These are phyloP conservation scores for Botrytis porri DNA, from an alignment of 2,329 filamentous ascomycete genomes.

Conservation along the genomic window DNA sequence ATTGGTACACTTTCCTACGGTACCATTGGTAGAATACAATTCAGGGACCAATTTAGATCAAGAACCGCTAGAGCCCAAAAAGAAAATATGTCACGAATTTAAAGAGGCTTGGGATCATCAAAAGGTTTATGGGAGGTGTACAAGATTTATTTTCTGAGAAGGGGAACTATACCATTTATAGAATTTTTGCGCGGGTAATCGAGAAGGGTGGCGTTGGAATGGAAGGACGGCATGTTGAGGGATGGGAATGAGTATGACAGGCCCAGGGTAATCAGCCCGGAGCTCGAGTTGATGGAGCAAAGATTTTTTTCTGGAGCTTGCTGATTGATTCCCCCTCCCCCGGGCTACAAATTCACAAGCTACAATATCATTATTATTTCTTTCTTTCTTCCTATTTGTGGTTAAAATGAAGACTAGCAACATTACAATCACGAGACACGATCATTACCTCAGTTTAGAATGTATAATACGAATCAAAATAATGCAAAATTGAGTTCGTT, in stretches of 20 bases:
- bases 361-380: background rate
- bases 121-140: constrained; percentile 5
- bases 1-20: constrained; percentile 59
- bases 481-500: background rate
- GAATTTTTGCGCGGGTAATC: background rate
- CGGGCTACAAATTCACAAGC: background rate
- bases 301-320: background rate
- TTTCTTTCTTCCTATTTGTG: background rate
- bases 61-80: constrained; percentile 47
- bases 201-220: background rate
- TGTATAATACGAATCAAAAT: background rate
- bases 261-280: background rate
- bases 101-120: constrained; percentile 1
- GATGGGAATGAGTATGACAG: background rate
- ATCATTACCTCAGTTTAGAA: constrained; percentile 2
- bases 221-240: background rate
- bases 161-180: constrained; percentile 10
- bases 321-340: background rate
- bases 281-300: background rate
- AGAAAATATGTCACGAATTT: constrained; percentile 34
- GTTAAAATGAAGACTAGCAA: background rate
- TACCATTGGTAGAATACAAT: constrained; percentile 63
- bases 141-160: constrained; percentile 7
- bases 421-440: background rate
- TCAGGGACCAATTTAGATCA: constrained; percentile 60